Conservation (phyloP, 2,329 filamentous ascomycete species). For the Hypoxylon sp. region DNA sequence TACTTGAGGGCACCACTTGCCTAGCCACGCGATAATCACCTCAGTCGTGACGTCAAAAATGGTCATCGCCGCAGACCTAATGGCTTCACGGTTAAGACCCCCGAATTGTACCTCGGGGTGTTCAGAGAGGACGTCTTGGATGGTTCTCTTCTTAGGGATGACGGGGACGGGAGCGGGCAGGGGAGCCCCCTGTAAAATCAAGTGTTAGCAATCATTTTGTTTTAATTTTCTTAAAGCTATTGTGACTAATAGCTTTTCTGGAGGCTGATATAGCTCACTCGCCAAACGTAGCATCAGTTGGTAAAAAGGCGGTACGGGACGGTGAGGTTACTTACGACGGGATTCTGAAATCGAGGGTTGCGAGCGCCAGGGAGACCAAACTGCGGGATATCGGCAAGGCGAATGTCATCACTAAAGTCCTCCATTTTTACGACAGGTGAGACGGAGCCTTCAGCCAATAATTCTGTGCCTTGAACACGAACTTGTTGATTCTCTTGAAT, state of each 20-base stretch:
- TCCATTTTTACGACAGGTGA: neutral
- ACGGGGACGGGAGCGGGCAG: neutral
- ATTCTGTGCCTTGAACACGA: neutral
- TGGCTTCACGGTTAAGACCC: conserved; percentile 21
- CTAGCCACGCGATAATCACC: conserved; percentile 43
- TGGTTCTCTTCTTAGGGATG: conserved; percentile 11
- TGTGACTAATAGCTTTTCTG: neutral
- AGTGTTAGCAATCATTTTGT: conserved; percentile 6
- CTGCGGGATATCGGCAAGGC: neutral
- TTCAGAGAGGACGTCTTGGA: conserved; percentile 45
- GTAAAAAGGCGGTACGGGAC: neutral
- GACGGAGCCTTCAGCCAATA: neutral
- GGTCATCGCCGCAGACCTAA: conserved; percentile 22
- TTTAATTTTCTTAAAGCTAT: neutral
- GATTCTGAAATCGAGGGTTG: conserved; percentile 21
- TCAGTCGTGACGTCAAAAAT: conserved; percentile 42
- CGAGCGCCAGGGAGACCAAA: conserved; percentile 26
- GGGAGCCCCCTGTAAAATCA: neutral
- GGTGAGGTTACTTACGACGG: conserved; percentile 19
- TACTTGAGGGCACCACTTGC: conserved; percentile 44
- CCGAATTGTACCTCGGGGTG: conserved; percentile 43
- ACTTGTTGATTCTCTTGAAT: neutral
- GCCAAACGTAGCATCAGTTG: neutral
- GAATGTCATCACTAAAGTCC: neutral
- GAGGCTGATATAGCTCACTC: neutral